A percentile compares a stretch with the other conserved stretches of the same genome.
Evolutionary conservation across 2,329 filamentous ascomycete genomes (phyloP).

Genomic region (Clarireedia monteithiana): DNA sequence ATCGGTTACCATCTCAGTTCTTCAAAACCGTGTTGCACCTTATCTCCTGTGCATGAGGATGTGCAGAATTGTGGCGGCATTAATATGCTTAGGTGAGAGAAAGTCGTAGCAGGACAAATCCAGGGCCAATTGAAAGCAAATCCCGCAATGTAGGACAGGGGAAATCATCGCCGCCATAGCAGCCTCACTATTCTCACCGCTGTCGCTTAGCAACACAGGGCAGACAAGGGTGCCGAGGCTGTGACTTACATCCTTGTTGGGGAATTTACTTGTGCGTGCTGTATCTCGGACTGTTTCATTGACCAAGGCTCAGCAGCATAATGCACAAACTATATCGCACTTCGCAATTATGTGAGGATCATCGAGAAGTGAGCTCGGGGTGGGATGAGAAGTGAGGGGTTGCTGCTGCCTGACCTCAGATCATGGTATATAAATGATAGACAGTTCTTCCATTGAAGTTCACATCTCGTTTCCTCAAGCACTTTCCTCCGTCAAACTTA

Average conservation of each 20-base stretch:
- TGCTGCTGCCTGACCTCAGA: not conserved
- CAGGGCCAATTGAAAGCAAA: not conserved
- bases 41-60: not conserved
- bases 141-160: not conserved
- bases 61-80: not conserved
- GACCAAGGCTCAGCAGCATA: not conserved
- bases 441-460: not conserved
- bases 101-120: not conserved
- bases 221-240: slow-evolving; percentile 4
- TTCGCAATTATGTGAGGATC: not conserved
- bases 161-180: not conserved
- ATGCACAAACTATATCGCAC: no score
- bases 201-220: slow-evolving; percentile 4
- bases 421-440: slow-evolving; percentile 3
- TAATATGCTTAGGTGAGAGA: not conserved
- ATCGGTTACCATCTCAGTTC: not conserved
- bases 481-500: not conserved
- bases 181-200: slow-evolving; percentile 9
- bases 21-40: not conserved
- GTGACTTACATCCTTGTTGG: not conserved
- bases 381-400: not conserved
- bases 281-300: not conserved
- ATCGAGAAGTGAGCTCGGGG: not conserved
- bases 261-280: not conserved
- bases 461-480: not conserved